A percentile compares a stretch with the other conserved stretches of the same genome.
Conservation (phyloP, 2,329 filamentous ascomycete species). For the Fusarium napiforme region DNA sequence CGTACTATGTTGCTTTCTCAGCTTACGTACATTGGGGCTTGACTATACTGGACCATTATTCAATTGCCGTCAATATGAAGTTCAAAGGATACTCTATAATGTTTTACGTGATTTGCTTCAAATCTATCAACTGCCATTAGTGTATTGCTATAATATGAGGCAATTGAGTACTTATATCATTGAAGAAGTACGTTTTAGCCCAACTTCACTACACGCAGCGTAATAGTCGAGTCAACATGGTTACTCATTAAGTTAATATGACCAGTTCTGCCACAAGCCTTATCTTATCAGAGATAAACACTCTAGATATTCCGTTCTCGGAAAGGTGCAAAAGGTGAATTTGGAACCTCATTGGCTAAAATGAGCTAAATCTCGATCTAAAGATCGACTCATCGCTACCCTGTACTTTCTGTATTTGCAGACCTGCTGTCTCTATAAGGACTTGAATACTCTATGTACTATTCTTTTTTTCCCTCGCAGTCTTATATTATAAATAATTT, state of each 20-base stretch:
- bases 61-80: no score
- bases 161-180: neutral
- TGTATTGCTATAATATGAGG: neutral
- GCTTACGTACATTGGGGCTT: neutral
- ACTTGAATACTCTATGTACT: neutral
- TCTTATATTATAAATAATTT: neutral
- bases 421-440: neutral
- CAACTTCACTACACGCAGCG: neutral
- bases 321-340: neutral
- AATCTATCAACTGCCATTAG: neutral
- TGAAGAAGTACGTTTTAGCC: fast-evolving
- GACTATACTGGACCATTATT: neutral
- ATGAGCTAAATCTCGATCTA: neutral
- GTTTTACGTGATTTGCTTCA: neutral
- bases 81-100: fast-evolving
- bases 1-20: neutral
- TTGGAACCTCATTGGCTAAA: neutral
- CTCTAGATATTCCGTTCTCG: neutral
- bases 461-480: neutral
- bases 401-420: neutral
- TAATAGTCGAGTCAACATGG: neutral
- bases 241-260: neutral
- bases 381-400: fast-evolving
- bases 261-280: neutral
- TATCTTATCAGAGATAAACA: neutral